Evolutionary conservation across 2,329 filamentous ascomycete genomes (phyloP), one percentile per base, ranked within the genome.

Genomic region (Fusarium luffae): DNA sequence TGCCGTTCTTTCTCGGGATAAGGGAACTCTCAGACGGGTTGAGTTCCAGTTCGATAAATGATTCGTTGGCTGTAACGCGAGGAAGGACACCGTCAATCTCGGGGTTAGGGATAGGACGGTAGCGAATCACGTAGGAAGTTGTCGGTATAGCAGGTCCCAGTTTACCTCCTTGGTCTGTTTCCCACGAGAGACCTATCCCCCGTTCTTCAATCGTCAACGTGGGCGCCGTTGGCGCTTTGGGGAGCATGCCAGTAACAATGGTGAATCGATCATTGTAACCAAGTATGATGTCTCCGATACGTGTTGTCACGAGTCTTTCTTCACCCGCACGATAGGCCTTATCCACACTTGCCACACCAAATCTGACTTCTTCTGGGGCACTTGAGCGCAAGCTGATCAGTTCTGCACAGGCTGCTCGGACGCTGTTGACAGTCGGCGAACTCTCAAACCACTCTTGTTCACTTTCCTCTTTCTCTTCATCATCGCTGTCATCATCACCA

Each of bases 231-330:
- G 49, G 49, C 23, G 49, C 49, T 28, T 52, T 52, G 34, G 49
- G 49, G 34, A 52, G 49, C 34, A 52, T 52, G 25, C 49, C 49
- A n/a, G 49, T 52, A 30, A 42, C 49, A 30, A 52, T 52, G 8
- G 34, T 42, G 14, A 52, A 52, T 30, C 25, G 34, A 18, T 30
- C 49, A 42, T 52, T 41, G 34, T 52, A 30, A 12, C 23, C 49
- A 52, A 52, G 49, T 40, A 52, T 42, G 10, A 52, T 40, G 14
- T 52, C 49, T 19, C 49, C 49, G 11, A 52, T 5, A 8, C 25
- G 10, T 13, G 49, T 52, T 10, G 23, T 10, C 34, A 28, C 18
- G 18, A 28, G 16, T 8, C 19, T 50, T 25, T 50, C 48, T 50
- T 50, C 30, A 16, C 30, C 30, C 12, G 30, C 30, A 25, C 48